phyloP scores from a whole-genome alignment of 805 yeast species.

The Millerozyma acaciae region DNA sequence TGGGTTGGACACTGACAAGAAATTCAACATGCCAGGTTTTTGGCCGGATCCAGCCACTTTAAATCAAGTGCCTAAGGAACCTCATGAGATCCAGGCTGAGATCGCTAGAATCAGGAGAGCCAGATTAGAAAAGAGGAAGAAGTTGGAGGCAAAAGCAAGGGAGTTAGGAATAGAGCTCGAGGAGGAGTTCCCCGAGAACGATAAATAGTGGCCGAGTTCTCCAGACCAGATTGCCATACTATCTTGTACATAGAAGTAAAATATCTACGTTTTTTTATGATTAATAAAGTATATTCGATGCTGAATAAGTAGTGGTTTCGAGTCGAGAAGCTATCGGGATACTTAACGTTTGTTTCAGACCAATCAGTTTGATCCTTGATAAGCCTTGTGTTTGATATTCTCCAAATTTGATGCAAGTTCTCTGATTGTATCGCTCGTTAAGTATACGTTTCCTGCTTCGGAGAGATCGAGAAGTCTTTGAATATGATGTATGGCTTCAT shows the following conservation, averaged over 20 bases:
- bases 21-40: constrained; percentile 87
- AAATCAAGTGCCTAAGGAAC: constrained; percentile 89
- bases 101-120: constrained; percentile 81
- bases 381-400: no score
- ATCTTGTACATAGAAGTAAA: no score
- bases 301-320: no score
- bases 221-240: no score
- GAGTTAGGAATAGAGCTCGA: constrained; percentile 62
- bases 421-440: not conserved
- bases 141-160: constrained; percentile 66
- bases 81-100: constrained; percentile 87
- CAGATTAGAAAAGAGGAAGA: constrained; percentile 65
- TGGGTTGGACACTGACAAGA: constrained; percentile 84
- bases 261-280: no score
- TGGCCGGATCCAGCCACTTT: constrained; percentile 96
- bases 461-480: no score
- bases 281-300: no score
- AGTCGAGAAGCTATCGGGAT: no score
- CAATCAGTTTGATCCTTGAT: no score
- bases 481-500: no score
- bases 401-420: constrained; percentile 4
- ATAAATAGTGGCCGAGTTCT: no score
- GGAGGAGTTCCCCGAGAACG: constrained; percentile 12
- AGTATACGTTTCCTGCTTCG: not conserved
- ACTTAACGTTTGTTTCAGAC: no score